Conservation (phyloP, 2,329 filamentous ascomycete genomes). For the Aspergillus sp. region DNA sequence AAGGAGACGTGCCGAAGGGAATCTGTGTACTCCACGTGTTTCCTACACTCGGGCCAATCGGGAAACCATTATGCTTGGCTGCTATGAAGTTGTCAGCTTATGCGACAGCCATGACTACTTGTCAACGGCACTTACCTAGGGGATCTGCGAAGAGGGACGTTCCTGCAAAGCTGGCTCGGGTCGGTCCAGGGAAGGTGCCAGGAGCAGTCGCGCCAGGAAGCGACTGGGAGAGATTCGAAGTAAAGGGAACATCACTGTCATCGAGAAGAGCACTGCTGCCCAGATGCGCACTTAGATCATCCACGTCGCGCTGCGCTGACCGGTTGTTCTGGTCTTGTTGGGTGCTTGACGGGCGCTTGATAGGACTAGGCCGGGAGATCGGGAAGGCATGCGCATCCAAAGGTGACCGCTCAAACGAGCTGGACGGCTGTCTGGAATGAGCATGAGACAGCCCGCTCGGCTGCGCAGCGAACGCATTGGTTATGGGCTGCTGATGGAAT, state of each 20-base stretch:
- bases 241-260: slow-evolving; percentile 69
- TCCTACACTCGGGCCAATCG: slow-evolving; percentile 33
- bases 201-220: slow-evolving; percentile 57
- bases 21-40: slow-evolving; percentile 39
- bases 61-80: slow-evolving; percentile 37
- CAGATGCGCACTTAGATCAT: slow-evolving; percentile 74
- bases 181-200: slow-evolving; percentile 46
- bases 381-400: slow-evolving; percentile 68
- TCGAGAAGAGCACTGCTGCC: slow-evolving; percentile 86
- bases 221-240: slow-evolving; percentile 47
- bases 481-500: slow-evolving; percentile 48
- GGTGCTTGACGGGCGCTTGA: slow-evolving; percentile 79
- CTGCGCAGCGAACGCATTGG: slow-evolving; percentile 36
- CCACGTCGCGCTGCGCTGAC: slow-evolving; percentile 59
- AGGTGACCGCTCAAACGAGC: slow-evolving; percentile 57
- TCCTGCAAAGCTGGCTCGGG: slow-evolving; percentile 45
- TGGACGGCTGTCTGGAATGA: slow-evolving; percentile 76
- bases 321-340: slow-evolving; percentile 52
- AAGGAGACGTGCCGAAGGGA: slow-evolving; percentile 41
- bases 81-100: slow-evolving; percentile 28
- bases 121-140: slow-evolving; percentile 26
- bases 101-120: neutral
- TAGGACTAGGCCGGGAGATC: slow-evolving; percentile 80
- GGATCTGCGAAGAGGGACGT: slow-evolving; percentile 47
- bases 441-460: slow-evolving; percentile 49